Base-by-base conservation (phyloP, 2,329 filamentous ascomycete species). In the Xylariaceae sp. region DNA sequence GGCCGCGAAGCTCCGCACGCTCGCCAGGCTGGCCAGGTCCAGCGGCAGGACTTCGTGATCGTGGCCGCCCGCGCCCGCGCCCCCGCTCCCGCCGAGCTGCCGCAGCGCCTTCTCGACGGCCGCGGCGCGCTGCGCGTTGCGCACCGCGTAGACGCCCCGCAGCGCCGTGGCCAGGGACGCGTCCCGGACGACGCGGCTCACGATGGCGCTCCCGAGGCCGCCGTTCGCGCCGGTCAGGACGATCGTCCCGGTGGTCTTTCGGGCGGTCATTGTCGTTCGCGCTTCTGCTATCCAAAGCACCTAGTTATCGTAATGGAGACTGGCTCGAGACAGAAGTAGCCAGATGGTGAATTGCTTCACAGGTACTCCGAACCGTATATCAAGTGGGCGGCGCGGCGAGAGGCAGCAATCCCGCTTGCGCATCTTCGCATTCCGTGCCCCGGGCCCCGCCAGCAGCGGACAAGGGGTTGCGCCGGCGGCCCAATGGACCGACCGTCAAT, bases 191-290 rank as follows among this genome's bases (percentile, higher is more conserved):
- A 38, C 11, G 15, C 31, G 23, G 5, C 32, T 3, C 2, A 18
- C 39, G 5, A 47, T 38, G 3, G 39, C 38, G 15, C 17, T 39
- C 3, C 45, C 45, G 5, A 45, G 40, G 2, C 30, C 43, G 12
- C 45, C 45, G 26, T 43, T 47, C 5, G 40, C 40, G 5, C 45
- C 43, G 1, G 43, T 47, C 4, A 47, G 21, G 3, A 47, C n/a
- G 5, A 45, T 32, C n/a, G 11, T 19, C 8, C 18, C 18, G 24
- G 24, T 26, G n/a, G n/a, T n/a, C n/a, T n/a, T n/a, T n/a, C n/a
- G n/a, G n/a, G n/a, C n/a, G n/a, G n/a, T n/a, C n/a, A n/a, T n/a
- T n/a, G n/a, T n/a, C n/a, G n/a, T n/a, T n/a, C n/a, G n/a, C n/a
- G n/a, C n/a, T n/a, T n/a, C n/a, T n/a, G n/a, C n/a, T n/a, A n/a